Evolutionary conservation across 2,329 filamentous ascomycete genomes (phyloP), one percentile per base, ranked within the genome.

Genomic region (Xylariaceae sp.): DNA sequence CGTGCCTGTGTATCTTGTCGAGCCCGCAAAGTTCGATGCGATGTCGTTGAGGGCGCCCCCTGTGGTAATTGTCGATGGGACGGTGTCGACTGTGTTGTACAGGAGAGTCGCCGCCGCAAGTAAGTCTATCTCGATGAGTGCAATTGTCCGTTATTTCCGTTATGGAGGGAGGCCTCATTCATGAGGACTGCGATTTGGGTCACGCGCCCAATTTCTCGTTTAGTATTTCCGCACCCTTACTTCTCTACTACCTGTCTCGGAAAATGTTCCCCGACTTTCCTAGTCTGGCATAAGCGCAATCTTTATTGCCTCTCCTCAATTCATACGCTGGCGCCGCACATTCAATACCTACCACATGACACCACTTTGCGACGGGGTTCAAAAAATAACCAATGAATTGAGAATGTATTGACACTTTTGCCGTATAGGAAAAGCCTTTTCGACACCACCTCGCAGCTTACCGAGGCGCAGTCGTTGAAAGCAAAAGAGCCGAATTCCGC

Each of bases 1-100:
- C 88, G 92, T 64, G 91, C 91, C 19, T 96, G 91, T 70, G 89
- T 90, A 29, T 65, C 63, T 47, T 96, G 91, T 73, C 83, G 91
- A 65, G 85, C 88, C 54, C 85, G 91, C 68, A 96, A 96, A 71
- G 91, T 96, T 42, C 84, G 91, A 54, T 96, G 91, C 75, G 91
- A 96, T 74, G 91, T 96, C 54, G 90, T 94, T 56, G 90, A 95
- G 71, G 87, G 87, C 47, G 86, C 86, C 43, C 90, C 90, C 1
- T 95, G 90, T 71, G 91, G 88, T 53, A 95, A 95, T 72, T 95
- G 90, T 73, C 80, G 88, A 60, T 82, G 88, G 74, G 87, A 90
- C 70, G 85, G 88, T 68, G 86, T 90, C 55, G 85, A 89, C 69
- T 91, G 87, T 72, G 77, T 86, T 53, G 84, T 89, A 29, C 85